Base-by-base conservation (phyloP, 2,329 filamentous ascomycete genomes). In the Botryosphaeria dothidea region DNA sequence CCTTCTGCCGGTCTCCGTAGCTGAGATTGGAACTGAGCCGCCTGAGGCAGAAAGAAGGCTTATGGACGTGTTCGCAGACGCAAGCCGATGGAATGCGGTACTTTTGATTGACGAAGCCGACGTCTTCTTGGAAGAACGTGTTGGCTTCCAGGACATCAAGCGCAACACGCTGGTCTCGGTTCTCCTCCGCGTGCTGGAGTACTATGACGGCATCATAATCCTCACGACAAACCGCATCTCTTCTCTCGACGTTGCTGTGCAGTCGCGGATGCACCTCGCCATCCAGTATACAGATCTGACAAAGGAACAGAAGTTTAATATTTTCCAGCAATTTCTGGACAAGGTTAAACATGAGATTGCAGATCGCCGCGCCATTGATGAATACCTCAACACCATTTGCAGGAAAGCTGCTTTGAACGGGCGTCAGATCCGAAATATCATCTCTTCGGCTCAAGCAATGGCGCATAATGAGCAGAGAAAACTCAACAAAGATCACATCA, bases 81-180 rank as follows among this genome's bases (percentile, higher is more conserved):
- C 69, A 80, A 71, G 2, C 51, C 66, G 2, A 66, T 86, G 83
- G 83, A 80, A 82, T 38, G 81, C 81, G 11, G 78, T 86, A 4
- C 74, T 85, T 0, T 74, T 85, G 0, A 74, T 85, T 1, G 83
- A 84, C 69, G 83, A 85, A 67, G 82, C 80, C 9, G 80, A 83
- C 43, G 71, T 76, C 4, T 76, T 75, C 64, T 57, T 73, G 8
- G 71, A 72, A 66, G 64, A 70, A 36, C 67, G 71, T 2, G 69
- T 68, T 5, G 62, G 69, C 9, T 15, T 27, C 2, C 71, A 72
- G 52, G 71, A 73, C 36, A 63, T 73, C 6, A 70, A 72, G 63
- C 49, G 71, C 4, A 72, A 72, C 62, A 71, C 71, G 62, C 65
- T 73, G 1, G 71, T 73, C 0, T 70, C 68, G 1, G 71, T 73